Evolutionary conservation across 306 rosid genomes (phyloP), one percentile per base, ranked within the genome.

Genomic region (Cajanus cajan): DNA sequence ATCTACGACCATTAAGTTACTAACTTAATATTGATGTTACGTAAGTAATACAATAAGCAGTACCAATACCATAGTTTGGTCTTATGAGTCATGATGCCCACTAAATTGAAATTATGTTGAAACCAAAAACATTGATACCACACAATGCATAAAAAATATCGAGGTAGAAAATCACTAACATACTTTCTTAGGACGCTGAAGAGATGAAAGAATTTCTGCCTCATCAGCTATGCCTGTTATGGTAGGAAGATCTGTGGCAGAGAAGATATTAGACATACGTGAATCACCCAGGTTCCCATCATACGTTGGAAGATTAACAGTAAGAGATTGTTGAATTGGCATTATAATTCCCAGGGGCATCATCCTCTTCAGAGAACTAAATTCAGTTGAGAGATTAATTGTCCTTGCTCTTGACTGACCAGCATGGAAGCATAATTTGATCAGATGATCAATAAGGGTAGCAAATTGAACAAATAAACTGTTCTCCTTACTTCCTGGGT

Each of bases 171-270:
- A 65, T 65, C 66, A 78, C 18, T 58, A 43, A 73, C 83, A 19
- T 82, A 93, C 98, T 79, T 92, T 95, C 90, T 95, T 95, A 58
- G 98, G 98, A 34, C 91, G 88, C 84, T 95, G 98, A 84, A 95
- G 98, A 73, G 98, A 95, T 14, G 98, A 92, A 68, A 95, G 96
- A 80, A 95, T 86, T 89, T 95, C 98, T 79, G 98, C 98, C 89
- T 95, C 98, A 18, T 95, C 98, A 39, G 94, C 85, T 80, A 93
- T 90, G 87, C 97, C 98, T 66, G 89, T 71, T 81, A 95, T 90
- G 21, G 98, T 92, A 69, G 98, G 97, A 84, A 95, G 98, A 83
- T 95, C 98, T 37, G 89, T 82, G 55, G 87, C 81, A 61, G 96
- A 91, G 82, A 95, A 95, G 75, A 93, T 91, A 82, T 90, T 90